Evolutionary conservation across 2,329 filamentous ascomycete species (phyloP), one percentile per base, ranked within the genome.

Genomic region (Epicoccum nigrum): DNA sequence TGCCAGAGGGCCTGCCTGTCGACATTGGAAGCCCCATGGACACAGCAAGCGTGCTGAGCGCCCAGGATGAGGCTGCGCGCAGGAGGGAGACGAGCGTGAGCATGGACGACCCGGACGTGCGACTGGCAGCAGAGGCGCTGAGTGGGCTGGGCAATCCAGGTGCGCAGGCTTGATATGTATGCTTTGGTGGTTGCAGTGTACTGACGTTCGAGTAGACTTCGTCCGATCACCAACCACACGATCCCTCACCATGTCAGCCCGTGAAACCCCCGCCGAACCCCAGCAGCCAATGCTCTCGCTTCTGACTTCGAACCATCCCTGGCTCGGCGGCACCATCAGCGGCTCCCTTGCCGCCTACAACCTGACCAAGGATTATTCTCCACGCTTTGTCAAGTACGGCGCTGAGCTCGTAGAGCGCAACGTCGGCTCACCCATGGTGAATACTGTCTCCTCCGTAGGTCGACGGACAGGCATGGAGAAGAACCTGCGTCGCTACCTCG

Each of bases 361-460:
- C 21, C 87, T 83, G 2, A 92, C 90, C 9, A 97, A 97, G 74
- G 90, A 92, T 61, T 95, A 93, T 65, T 95, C 91, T 1, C 92
- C 93, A 0, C 84, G 89, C 2, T 90, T 97, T 69, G 92, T 81
- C n/a, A 76, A 90, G 72, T 89, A 89, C n/a, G 85, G 92, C 54
- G 93, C 90, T 40, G 91, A 96, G 70, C 91, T 95, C 64, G 86
- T 97, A 16, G 93, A 97, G 73, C 87, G 90, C 38, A 93, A 90
- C 61, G 85, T 96, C 43, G 90, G 83, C 11, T 80, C 88, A 1
- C 92, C 91, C 1, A 85, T 97, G 44, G 90, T 90, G 44, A 94
- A 90, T 67, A 94, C 90, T 0, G 89, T 96, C 23, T 89, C 90
- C 12, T 89, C 86, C 0, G 89, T 96, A 5, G 88, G 91, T 23